Evolutionary conservation across 257 asterid species (phyloP).

Genomic region (Sherardia arvensis): DNA sequence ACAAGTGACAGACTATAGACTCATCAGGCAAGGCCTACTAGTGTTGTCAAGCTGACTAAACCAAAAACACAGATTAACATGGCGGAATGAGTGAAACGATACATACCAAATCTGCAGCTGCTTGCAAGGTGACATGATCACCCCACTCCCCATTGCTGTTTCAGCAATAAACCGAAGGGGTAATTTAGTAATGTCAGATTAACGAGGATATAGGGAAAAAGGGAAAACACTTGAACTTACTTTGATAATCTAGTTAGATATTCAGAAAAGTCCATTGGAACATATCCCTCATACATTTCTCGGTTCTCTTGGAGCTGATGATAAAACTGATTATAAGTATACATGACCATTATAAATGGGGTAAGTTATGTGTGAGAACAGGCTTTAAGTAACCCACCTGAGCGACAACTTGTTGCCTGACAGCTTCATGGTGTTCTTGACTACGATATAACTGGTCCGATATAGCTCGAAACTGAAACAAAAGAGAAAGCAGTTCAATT

Average conservation of each 20-base stretch:
- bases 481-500: background rate
- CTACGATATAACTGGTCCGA: slow-evolving; percentile 89
- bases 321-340: slow-evolving; percentile 20
- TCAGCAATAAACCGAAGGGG: slow-evolving; percentile 11
- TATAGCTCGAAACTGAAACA: slow-evolving; percentile 57
- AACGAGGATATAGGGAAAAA: slow-evolving; percentile 5
- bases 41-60: no score
- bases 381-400: slow-evolving; percentile 43
- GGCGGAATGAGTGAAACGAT: no score
- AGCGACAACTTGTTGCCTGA: slow-evolving; percentile 72
- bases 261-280: slow-evolving; percentile 86
- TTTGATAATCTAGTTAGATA: slow-evolving; percentile 65
- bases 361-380: background rate
- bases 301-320: slow-evolving; percentile 78
- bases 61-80: background rate
- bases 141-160: slow-evolving; percentile 93
- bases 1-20: no score
- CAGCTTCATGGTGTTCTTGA: slow-evolving; percentile 89
- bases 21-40: background rate
- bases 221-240: slow-evolving; percentile 31
- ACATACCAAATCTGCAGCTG: slow-evolving; percentile 87
- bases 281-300: slow-evolving; percentile 79
- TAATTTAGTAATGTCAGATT: slow-evolving; percentile 6
- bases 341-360: slow-evolving; percentile 6
- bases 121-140: slow-evolving; percentile 97